Percentiles rank a stretch among this genome's conserved stretches.
phyloP scores from a whole-genome alignment of 257 asterid species.

The Anisodus acutangulus region DNA sequence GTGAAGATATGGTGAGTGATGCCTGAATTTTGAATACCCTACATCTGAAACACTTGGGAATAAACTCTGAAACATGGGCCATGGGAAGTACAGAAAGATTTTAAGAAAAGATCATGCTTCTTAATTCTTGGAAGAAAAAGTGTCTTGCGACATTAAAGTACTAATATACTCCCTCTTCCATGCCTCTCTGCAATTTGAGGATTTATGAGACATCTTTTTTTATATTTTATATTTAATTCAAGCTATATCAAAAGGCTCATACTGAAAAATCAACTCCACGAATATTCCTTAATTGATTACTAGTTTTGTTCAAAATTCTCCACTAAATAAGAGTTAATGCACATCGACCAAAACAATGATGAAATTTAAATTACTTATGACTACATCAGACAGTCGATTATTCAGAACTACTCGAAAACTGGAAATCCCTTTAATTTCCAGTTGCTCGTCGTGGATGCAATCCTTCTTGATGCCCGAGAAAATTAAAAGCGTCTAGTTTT shows the following conservation, averaged over 20 bases:
- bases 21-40: slow-evolving; percentile 25
- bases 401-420: not conserved
- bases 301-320: slow-evolving; percentile 7
- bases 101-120: slow-evolving; percentile 8
- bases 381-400: not conserved
- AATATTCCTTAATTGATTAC: not conserved
- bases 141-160: not conserved
- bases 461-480: not conserved
- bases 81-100: slow-evolving; percentile 7
- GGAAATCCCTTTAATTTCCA: not conserved
- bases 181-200: not conserved
- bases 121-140: not conserved
- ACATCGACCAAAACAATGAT: slow-evolving; percentile 21
- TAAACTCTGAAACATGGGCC: slow-evolving; percentile 21
- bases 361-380: not conserved
- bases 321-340: not conserved
- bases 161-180: not conserved
- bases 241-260: not conserved
- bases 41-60: slow-evolving; percentile 25
- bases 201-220: too few species aligned
- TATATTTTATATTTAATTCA: too few species aligned
- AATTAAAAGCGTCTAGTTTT: too few species aligned
- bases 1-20: not conserved
- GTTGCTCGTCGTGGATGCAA: not conserved
- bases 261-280: slow-evolving; percentile 8